Evolutionary conservation across 305 asterid genomes (phyloP), one percentile per base, ranked within the genome.

Genomic region (Fraxinus angustifolia): DNA sequence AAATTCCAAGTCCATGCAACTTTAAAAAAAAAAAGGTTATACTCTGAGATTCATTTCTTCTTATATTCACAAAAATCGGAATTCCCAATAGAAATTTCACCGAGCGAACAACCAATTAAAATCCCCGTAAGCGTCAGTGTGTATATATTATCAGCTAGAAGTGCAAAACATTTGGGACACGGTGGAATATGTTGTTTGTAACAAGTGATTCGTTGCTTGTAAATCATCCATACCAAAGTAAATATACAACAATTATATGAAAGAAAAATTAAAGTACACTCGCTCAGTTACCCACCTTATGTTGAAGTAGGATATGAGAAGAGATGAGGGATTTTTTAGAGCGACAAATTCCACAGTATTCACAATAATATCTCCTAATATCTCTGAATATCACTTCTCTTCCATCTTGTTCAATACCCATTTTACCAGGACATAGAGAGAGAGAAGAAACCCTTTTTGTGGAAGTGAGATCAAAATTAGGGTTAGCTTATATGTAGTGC

Each of bases 321-420:
- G 95, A 82, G 72, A 94, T 87, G 3, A 94, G 86, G 23, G 93
- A 38, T 82, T 94, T 96, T 88, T 96, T 94, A 33, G 98, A 96
- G 31, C 98, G 94, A 87, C 91, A 89, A 48, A 96, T 82, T 11
- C 98, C 98, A 85, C 98, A 96, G 83, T 62, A 96, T 33, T 96
- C 89, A 70, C 99, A 96, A 75, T 83, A 86, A 77, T 96, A 96
- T 72, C 93, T 84, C 73, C 98, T 87, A 1, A 94, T 92, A 79
- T 94, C 99, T 83, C 84, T 89, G 85, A 92, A 94, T 30, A 91
- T 87, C 74, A 88, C 68, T 11, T n/a, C 82, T 36, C 78, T 19
- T 58, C 68, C 68, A 6, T 58, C 68, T 58, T 19, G 2, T 62
- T 23, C 34, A 23, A 62, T 62, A 0, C 34, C 72, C 72, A 62